Conservation (phyloP, 176 grass and related monocot species). For the Tillandsia fasciculata region DNA sequence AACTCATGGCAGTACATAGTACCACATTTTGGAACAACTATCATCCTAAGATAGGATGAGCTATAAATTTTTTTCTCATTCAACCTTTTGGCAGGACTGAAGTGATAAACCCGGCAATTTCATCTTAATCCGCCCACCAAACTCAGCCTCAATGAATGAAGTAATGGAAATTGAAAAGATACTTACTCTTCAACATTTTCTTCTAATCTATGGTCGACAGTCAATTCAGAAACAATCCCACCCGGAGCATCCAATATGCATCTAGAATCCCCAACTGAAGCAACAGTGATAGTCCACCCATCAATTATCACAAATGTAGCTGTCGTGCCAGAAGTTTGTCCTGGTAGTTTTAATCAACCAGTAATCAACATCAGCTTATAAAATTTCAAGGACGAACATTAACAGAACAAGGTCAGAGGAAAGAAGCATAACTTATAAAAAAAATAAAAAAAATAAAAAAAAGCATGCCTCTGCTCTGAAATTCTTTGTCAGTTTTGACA, state of each 20-base stretch:
- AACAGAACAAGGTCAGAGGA: neutral
- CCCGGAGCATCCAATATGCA: constrained; percentile 87
- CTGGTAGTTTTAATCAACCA: constrained; percentile 24
- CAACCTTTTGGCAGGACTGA: neutral
- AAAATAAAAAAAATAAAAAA: neutral
- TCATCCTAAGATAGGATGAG: too few species aligned
- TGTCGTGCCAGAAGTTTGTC: constrained; percentile 90
- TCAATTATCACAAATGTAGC: constrained; percentile 95
- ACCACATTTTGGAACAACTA: too few species aligned
- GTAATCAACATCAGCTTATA: neutral
- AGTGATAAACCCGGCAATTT: neutral
- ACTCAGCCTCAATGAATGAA: neutral
- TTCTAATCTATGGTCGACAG: constrained; percentile 91
- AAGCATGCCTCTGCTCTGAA: constrained; percentile 70
- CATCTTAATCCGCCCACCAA: neutral
- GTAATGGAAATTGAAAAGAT: neutral
- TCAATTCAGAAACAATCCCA: constrained; percentile 69
- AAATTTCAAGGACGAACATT: neutral
- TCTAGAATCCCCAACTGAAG: constrained; percentile 87
- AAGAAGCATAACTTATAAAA: neutral
- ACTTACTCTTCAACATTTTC: constrained; percentile 97
- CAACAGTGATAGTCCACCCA: constrained; percentile 90
- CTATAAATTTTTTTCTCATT: too few species aligned
- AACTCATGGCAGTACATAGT: too few species aligned
- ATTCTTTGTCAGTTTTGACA: constrained; percentile 86